phyloP scores from a whole-genome alignment of 2,329 filamentous ascomycete species.

The Colletotrichum costaricense region DNA sequence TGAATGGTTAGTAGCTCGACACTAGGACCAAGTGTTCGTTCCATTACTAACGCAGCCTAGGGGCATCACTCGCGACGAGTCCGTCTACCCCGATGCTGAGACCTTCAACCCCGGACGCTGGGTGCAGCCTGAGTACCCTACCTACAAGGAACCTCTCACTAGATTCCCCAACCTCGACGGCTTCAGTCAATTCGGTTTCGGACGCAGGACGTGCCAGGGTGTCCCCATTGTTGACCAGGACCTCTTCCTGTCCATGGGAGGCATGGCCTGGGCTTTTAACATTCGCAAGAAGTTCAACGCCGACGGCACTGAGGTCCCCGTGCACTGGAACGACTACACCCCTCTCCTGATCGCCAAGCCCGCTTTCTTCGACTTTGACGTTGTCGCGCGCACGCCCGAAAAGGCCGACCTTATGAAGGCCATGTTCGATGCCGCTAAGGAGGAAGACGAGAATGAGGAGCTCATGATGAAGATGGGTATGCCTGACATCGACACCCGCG shows the following conservation, averaged over 20 bases:
- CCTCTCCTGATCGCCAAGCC: constrained; percentile 58
- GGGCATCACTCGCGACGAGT: constrained; percentile 57
- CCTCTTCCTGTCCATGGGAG: constrained; percentile 53
- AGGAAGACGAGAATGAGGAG: constrained; percentile 44
- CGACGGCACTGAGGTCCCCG: constrained; percentile 43
- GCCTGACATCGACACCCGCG: constrained; percentile 25
- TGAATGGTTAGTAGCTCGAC: constrained; percentile 28
- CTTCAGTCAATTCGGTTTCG: constrained; percentile 63
- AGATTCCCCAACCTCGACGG: constrained; percentile 53
- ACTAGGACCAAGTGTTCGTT: neutral
- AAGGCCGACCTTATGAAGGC: constrained; percentile 40
- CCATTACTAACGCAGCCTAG: constrained; percentile 43
- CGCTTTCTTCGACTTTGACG: constrained; percentile 51
- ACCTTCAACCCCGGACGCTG: constrained; percentile 54
- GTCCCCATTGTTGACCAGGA: constrained; percentile 55
- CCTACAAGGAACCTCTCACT: constrained; percentile 53
- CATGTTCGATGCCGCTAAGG: constrained; percentile 51
- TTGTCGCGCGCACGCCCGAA: constrained; percentile 41
- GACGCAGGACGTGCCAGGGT: constrained; percentile 60
- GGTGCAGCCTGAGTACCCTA: constrained; percentile 50
- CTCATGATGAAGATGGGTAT: constrained; percentile 37
- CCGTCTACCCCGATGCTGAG: constrained; percentile 51
- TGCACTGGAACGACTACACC: constrained; percentile 58
- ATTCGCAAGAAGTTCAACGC: constrained; percentile 45
- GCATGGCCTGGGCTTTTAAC: constrained; percentile 50